Evolutionary conservation across 1,284 basidiomycete genomes (phyloP).

Genomic region (Tilletia caries): DNA sequence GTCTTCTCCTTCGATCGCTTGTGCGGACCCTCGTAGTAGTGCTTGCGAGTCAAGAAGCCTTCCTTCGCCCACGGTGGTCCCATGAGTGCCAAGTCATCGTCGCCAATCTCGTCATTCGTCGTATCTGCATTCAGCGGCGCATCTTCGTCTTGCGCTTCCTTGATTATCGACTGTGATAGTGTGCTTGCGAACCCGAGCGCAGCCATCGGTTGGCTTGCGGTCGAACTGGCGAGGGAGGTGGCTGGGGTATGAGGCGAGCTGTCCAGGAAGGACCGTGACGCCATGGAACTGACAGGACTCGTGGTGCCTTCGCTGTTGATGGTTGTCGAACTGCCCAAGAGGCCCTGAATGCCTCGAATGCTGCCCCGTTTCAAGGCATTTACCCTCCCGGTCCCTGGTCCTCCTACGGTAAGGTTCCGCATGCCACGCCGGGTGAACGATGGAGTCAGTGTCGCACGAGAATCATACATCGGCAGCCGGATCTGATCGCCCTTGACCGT

Average conservation of each 20-base stretch:
- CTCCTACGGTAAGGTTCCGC: neutral
- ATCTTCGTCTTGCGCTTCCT: slow-evolving; percentile 88
- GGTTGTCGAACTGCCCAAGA: slow-evolving; percentile 58
- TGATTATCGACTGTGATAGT: slow-evolving; percentile 90
- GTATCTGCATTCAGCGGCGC: slow-evolving; percentile 57
- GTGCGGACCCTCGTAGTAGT: slow-evolving; percentile 81
- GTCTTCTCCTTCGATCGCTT: slow-evolving; percentile 78
- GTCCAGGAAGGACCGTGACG: slow-evolving; percentile 28
- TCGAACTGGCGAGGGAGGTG: slow-evolving; percentile 16
- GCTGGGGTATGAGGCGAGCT: slow-evolving; percentile 18
- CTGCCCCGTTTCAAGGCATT: slow-evolving; percentile 81
- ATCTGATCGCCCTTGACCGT: slow-evolving; percentile 88
- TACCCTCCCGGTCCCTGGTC: slow-evolving; percentile 58
- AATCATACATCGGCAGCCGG: slow-evolving; percentile 64
- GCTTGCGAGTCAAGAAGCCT: slow-evolving; percentile 86
- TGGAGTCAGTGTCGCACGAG: neutral
- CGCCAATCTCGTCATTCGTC: slow-evolving; percentile 49
- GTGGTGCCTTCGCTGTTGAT: slow-evolving; percentile 19
- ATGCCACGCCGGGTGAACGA: slow-evolving; percentile 1
- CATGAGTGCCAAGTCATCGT: slow-evolving; percentile 88
- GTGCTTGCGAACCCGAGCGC: slow-evolving; percentile 92
- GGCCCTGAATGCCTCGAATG: slow-evolving; percentile 76
- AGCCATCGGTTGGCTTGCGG: neutral
- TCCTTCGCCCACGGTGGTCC: slow-evolving; percentile 99
- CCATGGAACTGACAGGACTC: slow-evolving; percentile 26